A percentile compares a stretch with the other conserved stretches of the same genome.
These are phyloP conservation scores for Epichloe hybrida DNA, from an alignment of 2,329 filamentous ascomycete species.

Conservation along the genomic window DNA sequence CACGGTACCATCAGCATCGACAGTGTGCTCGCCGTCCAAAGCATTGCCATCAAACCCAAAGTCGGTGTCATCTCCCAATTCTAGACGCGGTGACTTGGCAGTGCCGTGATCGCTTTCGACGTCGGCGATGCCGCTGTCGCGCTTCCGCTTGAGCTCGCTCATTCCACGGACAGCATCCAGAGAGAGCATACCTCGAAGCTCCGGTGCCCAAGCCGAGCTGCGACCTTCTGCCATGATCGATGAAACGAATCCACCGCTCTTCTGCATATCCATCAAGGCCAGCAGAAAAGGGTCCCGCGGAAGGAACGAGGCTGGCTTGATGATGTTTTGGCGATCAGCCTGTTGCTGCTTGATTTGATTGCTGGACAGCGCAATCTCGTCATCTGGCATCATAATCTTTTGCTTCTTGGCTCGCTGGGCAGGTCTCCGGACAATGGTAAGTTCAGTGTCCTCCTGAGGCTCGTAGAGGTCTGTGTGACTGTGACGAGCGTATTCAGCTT, in stretches of 20 bases:
- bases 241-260: conserved; percentile 77
- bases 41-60: conserved; percentile 28
- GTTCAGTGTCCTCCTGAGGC: conserved; percentile 42
- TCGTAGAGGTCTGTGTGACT: conserved; percentile 48
- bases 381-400: conserved; percentile 71
- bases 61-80: conserved; percentile 54
- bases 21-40: conserved; percentile 37
- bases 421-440: conserved; percentile 49
- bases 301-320: conserved; percentile 70
- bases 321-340: conserved; percentile 70
- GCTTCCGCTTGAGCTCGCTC: conserved; percentile 83
- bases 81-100: conserved; percentile 56
- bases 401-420: conserved; percentile 62
- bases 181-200: conserved; percentile 84
- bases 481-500: conserved; percentile 40
- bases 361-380: conserved; percentile 63
- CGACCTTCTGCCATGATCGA: conserved; percentile 73
- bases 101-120: conserved; percentile 53
- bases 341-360: conserved; percentile 77
- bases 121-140: conserved; percentile 75
- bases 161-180: conserved; percentile 65
- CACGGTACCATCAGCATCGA: conserved; percentile 47
- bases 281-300: conserved; percentile 78
- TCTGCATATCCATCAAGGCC: conserved; percentile 83
- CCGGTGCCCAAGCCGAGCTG: conserved; percentile 73